Percentiles rank a stretch among this genome's conserved stretches.
Conservation (phyloP, 2,329 filamentous ascomycete species). For the Neurospora sp. region DNA sequence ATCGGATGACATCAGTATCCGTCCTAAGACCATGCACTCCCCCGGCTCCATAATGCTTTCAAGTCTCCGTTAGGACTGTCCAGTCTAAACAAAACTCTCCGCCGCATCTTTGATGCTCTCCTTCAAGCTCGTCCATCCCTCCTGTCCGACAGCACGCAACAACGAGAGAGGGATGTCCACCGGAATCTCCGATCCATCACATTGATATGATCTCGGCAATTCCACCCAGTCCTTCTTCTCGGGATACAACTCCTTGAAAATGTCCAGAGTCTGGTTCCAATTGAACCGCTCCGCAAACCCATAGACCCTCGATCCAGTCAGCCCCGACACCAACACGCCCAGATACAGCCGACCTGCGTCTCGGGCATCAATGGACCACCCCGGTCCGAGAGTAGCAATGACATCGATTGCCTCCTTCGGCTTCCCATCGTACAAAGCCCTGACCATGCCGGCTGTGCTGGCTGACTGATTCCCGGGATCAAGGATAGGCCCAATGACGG, state of each 20-base stretch:
- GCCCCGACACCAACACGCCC: conserved; percentile 18
- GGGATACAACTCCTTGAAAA: conserved; percentile 19
- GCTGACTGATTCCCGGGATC: conserved; percentile 18
- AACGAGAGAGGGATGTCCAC: conserved; percentile 15
- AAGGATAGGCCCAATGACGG: conserved; percentile 19
- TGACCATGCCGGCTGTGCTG: conserved; percentile 22
- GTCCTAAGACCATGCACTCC: background rate
- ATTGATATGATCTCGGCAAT: conserved; percentile 14
- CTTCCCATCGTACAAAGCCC: conserved; percentile 16
- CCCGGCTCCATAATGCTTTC: background rate
- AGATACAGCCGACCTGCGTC: conserved; percentile 21
- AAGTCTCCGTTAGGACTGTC: background rate
- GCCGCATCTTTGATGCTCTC: conserved; percentile 17
- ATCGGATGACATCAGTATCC: background rate
- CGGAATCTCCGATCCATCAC: conserved; percentile 20
- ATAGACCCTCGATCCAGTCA: conserved; percentile 20
- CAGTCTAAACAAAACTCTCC: conserved; percentile 8
- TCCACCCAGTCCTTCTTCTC: conserved; percentile 14
- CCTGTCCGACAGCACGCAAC: conserved; percentile 15
- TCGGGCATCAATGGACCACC: conserved; percentile 20
- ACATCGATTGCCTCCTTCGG: conserved; percentile 8
- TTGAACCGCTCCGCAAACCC: conserved; percentile 21
- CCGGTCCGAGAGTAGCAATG: conserved; percentile 14
- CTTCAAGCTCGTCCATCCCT: conserved; percentile 20
- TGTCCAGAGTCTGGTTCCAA: conserved; percentile 16